phyloP scores from a whole-genome alignment of 768 basidiomycete genomes.

The Suillus fuscotomentosus region DNA sequence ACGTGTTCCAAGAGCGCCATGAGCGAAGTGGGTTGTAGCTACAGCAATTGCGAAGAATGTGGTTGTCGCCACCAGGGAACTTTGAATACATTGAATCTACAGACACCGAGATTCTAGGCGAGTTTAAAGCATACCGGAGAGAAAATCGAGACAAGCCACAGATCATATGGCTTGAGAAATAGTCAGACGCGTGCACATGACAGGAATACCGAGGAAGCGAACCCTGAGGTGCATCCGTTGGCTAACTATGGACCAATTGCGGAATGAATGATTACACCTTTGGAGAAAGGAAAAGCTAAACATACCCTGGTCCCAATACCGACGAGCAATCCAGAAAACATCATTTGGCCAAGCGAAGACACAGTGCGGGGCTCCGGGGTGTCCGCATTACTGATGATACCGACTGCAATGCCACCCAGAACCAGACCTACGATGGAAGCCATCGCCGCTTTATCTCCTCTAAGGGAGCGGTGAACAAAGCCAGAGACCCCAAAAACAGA shows the following conservation, averaged over 20 bases:
- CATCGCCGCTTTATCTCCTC: conserved; percentile 42
- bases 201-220: conserved; percentile 5
- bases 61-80: conserved; percentile 54
- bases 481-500: conserved; percentile 61
- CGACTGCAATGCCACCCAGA: conserved; percentile 45
- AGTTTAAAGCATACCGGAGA: conserved; percentile 37
- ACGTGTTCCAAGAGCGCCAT: conserved; percentile 32
- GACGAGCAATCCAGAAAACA: conserved; percentile 53
- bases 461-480: conserved; percentile 51
- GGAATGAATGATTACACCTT: not conserved
- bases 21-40: conserved; percentile 41
- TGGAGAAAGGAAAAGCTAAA: not conserved
- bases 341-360: conserved; percentile 25
- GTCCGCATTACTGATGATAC: conserved; percentile 32
- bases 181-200: not conserved
- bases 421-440: conserved; percentile 46
- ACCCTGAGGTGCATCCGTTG: conserved; percentile 70
- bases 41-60: conserved; percentile 52
- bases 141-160: conserved; percentile 58
- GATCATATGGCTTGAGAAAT: conserved; percentile 55
- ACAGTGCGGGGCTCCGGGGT: conserved; percentile 26
- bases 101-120: not conserved
- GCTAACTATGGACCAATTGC: conserved; percentile 37
- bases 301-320: conserved; percentile 57
- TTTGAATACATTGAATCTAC: conserved; percentile 19